phyloP scores from a whole-genome alignment of 805 yeast genomes.

The Aciculoconidium aculeatum region DNA sequence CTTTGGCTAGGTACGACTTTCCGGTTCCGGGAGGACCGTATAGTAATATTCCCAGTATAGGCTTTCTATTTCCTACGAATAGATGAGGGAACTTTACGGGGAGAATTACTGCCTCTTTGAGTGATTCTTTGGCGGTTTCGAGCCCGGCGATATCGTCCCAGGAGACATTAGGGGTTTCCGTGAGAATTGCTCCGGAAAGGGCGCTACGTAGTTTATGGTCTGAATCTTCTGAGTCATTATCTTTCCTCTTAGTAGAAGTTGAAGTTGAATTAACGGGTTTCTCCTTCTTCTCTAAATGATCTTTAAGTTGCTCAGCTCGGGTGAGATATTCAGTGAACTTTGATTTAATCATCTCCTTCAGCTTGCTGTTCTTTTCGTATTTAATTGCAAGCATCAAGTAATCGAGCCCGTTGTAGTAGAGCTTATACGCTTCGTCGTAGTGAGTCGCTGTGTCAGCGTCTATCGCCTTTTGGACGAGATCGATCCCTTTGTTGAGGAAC shows the following conservation, averaged over 20 bases:
- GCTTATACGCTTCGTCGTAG: constrained; percentile 90
- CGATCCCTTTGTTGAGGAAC: constrained; percentile 91
- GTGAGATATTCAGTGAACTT: constrained; percentile 88
- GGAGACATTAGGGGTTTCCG: constrained; percentile 85
- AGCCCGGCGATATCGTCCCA: constrained; percentile 98
- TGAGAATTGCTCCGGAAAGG: constrained; percentile 81
- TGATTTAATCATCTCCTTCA: constrained; percentile 81
- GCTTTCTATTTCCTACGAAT: constrained; percentile 91
- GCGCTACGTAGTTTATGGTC: constrained; percentile 88
- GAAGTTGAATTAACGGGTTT: too few species aligned
- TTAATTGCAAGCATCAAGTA: constrained; percentile 93
- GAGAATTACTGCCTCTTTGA: constrained; percentile 93
- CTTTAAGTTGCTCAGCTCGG: constrained; percentile 90
- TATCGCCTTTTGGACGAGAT: constrained; percentile 87
- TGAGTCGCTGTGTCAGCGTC: constrained; percentile 87
- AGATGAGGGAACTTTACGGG: constrained; percentile 96
- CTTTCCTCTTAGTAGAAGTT: too few species aligned
- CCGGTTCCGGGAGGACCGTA: constrained; percentile 92
- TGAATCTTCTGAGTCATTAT: too few species aligned
- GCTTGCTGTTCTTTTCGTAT: constrained; percentile 82
- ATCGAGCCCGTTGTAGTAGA: constrained; percentile 89
- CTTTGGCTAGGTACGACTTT: constrained; percentile 93
- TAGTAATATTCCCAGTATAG: constrained; percentile 81
- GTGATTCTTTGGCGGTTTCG: constrained; percentile 91
- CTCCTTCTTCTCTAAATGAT: constrained; percentile 67